Base-by-base conservation (phyloP, 768 basidiomycete species). In the Tricholoma terreum region DNA sequence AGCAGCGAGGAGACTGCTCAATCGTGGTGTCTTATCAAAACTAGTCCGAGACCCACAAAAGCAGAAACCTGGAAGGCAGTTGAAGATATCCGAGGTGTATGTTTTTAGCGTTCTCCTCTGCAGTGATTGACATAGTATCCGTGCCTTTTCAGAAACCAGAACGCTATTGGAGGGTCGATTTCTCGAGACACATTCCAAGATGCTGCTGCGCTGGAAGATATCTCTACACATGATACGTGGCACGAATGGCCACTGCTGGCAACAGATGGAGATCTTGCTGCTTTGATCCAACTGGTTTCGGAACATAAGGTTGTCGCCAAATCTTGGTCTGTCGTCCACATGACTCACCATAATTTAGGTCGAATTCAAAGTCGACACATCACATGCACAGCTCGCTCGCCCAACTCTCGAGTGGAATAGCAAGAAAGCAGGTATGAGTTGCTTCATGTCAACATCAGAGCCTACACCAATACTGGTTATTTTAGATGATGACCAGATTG, bases 401-500 rank as follows among this genome's bases (percentile, higher is more conserved):
- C 68, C 75, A 22, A 73, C 69, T 10, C 73, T 89, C 34, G 90
- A 92, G 65, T 92, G 88, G 83, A 92, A 92, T 62, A 96, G 91
- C 70, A 92, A 92, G 74, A 91, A 92, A 78, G 87, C 89, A 61
- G 90, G 92, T 89, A 59, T 9, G 46, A 55, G 77, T 68, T 7
- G 30, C 35, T 35, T 54, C 35, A 50, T 49, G 52, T 9, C n/a
- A 42, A 45, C 9, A 12, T 21, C 52, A 33, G 43, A 31, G 3
- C 15, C 31, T 52, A 60, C 53, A 49, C 19, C 58, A 36, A 21
- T 19, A 24, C n/a, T 35, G 21, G 53, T 24, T 34, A 33, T 27
- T 42, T 36, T 61, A 93, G 92, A 92, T 66, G 92, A 94, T 64
- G 88, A 92, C 69, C 83, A 92, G 63, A 86, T 92, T 49, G 92